Evolutionary conservation across 768 basidiomycete genomes (phyloP), one percentile per base, ranked within the genome.

Genomic region (Phlebiopsis flavidoalba): DNA sequence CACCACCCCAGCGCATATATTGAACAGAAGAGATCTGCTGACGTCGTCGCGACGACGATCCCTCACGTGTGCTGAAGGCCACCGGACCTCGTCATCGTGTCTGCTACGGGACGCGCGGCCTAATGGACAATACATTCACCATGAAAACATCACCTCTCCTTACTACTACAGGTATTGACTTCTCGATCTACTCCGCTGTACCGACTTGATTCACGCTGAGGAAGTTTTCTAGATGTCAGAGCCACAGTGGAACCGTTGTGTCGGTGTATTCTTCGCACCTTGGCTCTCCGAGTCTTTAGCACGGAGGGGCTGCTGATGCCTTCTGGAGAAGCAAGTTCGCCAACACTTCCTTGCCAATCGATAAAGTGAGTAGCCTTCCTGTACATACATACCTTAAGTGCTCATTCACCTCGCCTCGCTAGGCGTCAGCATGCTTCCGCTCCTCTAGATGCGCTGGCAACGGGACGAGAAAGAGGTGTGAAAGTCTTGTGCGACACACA

Each of bases 401-500:
- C 57, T 60, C 6, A 60, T 31, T 43, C 43, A 45, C 57, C 89
- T 31, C n/a, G n/a, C n/a, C n/a, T 43, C 8, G 40, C 17, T 43
- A 43, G 86, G 83, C 83, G 14, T n/a, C 91, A 89, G 69, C 74
- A 83, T 67, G 79, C 82, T 17, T 71, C 73, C 51, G 71, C 70
- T 31, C n/a, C n/a, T n/a, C n/a, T n/a, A n/a, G n/a, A n/a, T 59
- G 71, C 19, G 70, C 73, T 64, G 79, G 74, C 33, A 73, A 77
- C 43, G 77, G n/a, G n/a, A 81, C 35, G 86, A 85, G 59, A n/a
- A n/a, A n/a, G 93, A 92, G 74, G 94, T n/a, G 88, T 61, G 92
- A 95, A n/a, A 71, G 74, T 95, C 49, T 78, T 97, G 50, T 95
- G 94, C 70, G 88, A 98, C 72, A 95, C 95, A 1, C 82, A 94